Evolutionary conservation across 768 basidiomycete genomes (phyloP), one percentile per base, ranked within the genome.

Genomic region (Tricholoma matsutake): DNA sequence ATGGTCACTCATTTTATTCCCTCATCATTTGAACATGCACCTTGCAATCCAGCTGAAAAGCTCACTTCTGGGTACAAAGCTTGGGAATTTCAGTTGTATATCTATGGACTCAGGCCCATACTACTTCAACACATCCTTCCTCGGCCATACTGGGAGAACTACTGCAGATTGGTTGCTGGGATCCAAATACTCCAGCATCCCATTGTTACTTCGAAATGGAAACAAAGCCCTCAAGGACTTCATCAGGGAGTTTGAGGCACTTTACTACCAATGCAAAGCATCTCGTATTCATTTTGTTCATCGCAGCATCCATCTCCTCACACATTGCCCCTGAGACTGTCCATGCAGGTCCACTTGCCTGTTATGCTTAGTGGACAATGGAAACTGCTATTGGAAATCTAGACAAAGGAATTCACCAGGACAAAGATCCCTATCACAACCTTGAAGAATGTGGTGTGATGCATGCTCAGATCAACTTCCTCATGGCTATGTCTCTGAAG

Each of bases 11-110:
- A 37, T 14, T 65, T 51, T 52, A 31, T 65, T 28, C 62, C 63
- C n/a, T 58, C 55, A 75, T n/a, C n/a, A n/a, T n/a, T n/a, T n/a
- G n/a, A n/a, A n/a, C n/a, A n/a, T n/a, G n/a, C n/a, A n/a, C n/a
- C 74, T 13, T 65, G 71, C 2, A 74, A 77, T 57, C 69, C 69
- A 16, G 70, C 69, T 4, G 60, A 71, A 29, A 75, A 75, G 49
- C 63, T 75, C 11, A 69, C 66, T 32, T 70, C 67, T 25, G 72
- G 71, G n/a, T n/a, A n/a, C n/a, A n/a, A n/a, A n/a, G n/a, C n/a
- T n/a, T n/a, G n/a, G n/a, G n/a, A n/a, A n/a, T n/a, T n/a, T n/a
- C n/a, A n/a, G n/a, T n/a, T n/a, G n/a, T n/a, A n/a, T n/a, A n/a
- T n/a, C n/a, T n/a, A n/a, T n/a, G n/a, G n/a, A n/a, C n/a, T n/a